Evolutionary conservation across 768 basidiomycete genomes (phyloP).

Genomic region (Austroboletus eburneus): DNA sequence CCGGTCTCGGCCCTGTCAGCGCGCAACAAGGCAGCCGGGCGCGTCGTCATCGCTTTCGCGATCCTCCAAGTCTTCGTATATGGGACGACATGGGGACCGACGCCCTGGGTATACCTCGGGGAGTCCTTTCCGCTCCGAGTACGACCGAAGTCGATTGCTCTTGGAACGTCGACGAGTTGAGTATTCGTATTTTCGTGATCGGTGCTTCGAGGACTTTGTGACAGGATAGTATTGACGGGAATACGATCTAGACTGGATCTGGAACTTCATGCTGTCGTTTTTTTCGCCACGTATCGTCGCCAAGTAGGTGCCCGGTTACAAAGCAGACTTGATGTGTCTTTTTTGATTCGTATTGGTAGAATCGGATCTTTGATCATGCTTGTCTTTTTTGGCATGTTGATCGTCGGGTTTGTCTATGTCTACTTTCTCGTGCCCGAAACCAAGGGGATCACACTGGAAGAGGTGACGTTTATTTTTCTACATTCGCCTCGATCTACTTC

Average conservation of each 20-base stretch:
- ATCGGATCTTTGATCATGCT: slow-evolving; percentile 74
- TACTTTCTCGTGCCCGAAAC: slow-evolving; percentile 80
- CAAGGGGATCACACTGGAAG: slow-evolving; percentile 71
- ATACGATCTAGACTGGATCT: slow-evolving; percentile 48
- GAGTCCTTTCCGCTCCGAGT: slow-evolving; percentile 82
- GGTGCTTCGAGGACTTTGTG: background rate
- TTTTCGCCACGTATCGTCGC: slow-evolving; percentile 65
- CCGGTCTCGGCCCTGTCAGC: slow-evolving; percentile 44
- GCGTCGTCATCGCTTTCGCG: slow-evolving; percentile 69
- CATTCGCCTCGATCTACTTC: background rate
- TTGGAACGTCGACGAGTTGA: slow-evolving; percentile 56
- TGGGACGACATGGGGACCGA: slow-evolving; percentile 74
- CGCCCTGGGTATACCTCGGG: slow-evolving; percentile 73
- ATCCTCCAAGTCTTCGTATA: slow-evolving; percentile 70
- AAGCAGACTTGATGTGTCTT: background rate
- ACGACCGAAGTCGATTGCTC: slow-evolving; percentile 70
- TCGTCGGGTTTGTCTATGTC: slow-evolving; percentile 68
- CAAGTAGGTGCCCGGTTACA: slow-evolving; percentile 32
- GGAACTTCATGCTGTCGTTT: slow-evolving; percentile 74
- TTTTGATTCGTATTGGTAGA: slow-evolving; percentile 21
- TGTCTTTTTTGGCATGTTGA: slow-evolving; percentile 72
- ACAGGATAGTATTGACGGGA: slow-evolving; percentile 9
- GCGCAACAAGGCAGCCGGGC: slow-evolving; percentile 57
- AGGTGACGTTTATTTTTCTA: slow-evolving; percentile 21
- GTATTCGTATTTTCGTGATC: background rate